A percentile compares a stretch with the other conserved stretches of the same genome.
phyloP scores from a whole-genome alignment of 2,329 filamentous ascomycete genomes.

The Clonostachys chloroleuca region DNA sequence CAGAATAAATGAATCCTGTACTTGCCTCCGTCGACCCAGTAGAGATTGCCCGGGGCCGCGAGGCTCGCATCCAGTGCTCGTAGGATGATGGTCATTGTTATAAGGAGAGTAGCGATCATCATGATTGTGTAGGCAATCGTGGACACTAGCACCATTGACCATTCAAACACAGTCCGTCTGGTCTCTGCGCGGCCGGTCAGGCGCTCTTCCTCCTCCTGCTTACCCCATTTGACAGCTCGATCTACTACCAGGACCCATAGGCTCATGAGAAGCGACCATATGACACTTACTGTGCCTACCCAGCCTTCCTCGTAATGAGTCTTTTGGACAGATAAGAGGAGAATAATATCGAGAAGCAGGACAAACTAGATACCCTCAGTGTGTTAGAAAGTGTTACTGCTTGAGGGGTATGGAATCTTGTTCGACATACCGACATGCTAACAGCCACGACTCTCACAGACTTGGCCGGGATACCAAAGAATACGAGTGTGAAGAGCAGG shows the following conservation, averaged over 20 bases:
- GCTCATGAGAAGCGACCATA: constrained; percentile 76
- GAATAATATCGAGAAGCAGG: constrained; percentile 62
- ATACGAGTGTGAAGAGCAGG: constrained; percentile 72
- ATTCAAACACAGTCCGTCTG: constrained; percentile 76
- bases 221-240: constrained; percentile 83
- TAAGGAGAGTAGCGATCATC: constrained; percentile 63
- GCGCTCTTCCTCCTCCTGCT: constrained; percentile 86
- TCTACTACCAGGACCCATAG: constrained; percentile 78
- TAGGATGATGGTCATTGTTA: constrained; percentile 76
- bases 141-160: constrained; percentile 73
- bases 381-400: not conserved
- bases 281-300: constrained; percentile 80
- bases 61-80: constrained; percentile 76
- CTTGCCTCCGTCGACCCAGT: constrained; percentile 77
- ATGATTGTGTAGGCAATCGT: constrained; percentile 68
- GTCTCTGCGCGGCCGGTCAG: constrained; percentile 86
- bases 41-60: constrained; percentile 66
- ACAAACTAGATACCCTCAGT: constrained; percentile 15
- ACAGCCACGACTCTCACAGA: constrained; percentile 71
- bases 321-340: constrained; percentile 71
- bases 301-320: constrained; percentile 83
- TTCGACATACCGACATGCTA: constrained; percentile 46
- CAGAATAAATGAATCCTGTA: constrained; percentile 88
- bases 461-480: constrained; percentile 82
- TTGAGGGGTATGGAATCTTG: too few relatives aligned